A percentile compares a stretch with the other conserved stretches of the same genome.
Evolutionary conservation across 1,284 basidiomycete genomes (phyloP).

Genomic region (Quambalaria eucalypti): DNA sequence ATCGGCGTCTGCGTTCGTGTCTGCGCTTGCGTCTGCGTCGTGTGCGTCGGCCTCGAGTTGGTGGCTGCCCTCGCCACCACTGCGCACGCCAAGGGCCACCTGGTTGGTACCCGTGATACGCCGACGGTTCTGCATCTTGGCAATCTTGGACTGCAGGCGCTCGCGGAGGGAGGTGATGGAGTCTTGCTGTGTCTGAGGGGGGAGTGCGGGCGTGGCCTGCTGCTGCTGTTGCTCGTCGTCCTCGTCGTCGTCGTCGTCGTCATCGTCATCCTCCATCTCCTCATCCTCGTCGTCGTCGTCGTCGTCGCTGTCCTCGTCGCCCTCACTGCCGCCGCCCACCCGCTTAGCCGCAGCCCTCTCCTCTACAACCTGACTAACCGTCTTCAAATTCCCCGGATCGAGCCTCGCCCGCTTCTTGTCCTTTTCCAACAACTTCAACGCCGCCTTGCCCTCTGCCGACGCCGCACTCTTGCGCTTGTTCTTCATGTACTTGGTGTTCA

Average conservation of each 20-base stretch:
- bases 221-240: slow-evolving; percentile 24
- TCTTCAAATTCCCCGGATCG: slow-evolving; percentile 38
- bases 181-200: slow-evolving; percentile 14
- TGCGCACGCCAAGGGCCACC: background rate
- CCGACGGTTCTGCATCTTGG: slow-evolving; percentile 15
- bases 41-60: too few relatives aligned
- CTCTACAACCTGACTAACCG: slow-evolving; percentile 26
- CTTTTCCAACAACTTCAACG: slow-evolving; percentile 23
- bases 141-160: slow-evolving; percentile 36
- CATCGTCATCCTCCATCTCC: slow-evolving; percentile 2
- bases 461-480: slow-evolving; percentile 42
- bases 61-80: too few relatives aligned
- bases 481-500: slow-evolving; percentile 36
- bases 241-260: slow-evolving; percentile 22
- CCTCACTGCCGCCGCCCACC: slow-evolving; percentile 11
- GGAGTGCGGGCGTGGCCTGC: slow-evolving; percentile 3
- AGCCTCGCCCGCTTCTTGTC: slow-evolving; percentile 35
- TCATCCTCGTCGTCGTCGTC: slow-evolving; percentile 15
- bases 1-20: background rate
- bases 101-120: background rate
- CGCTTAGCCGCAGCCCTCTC: slow-evolving; percentile 24
- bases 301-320: slow-evolving; percentile 10
- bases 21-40: too few relatives aligned
- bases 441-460: slow-evolving; percentile 30
- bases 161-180: slow-evolving; percentile 30